Evolutionary conservation across 495 filamentous ascomycete species (phyloP).

Genomic region (Podospora pseudocomata): DNA sequence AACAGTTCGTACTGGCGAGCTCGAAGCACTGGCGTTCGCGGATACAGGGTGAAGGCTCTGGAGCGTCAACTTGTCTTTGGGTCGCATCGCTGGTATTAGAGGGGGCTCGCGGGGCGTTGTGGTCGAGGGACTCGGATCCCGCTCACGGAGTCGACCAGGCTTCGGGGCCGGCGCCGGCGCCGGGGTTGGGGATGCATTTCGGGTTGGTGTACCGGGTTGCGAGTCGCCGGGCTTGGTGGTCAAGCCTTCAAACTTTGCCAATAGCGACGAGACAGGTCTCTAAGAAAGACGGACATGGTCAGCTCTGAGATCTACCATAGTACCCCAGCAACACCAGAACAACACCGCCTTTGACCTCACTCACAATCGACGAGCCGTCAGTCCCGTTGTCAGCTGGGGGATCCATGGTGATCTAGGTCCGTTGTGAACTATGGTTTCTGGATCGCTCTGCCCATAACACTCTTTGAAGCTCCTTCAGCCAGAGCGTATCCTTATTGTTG

Average conservation of each 20-base stretch:
- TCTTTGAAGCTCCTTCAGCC: slow-evolving; percentile 13
- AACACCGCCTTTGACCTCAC: slow-evolving; percentile 16
- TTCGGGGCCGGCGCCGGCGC: slow-evolving; percentile 23
- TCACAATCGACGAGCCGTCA: slow-evolving; percentile 60
- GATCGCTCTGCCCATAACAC: slow-evolving; percentile 34
- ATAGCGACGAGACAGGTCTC: slow-evolving; percentile 85
- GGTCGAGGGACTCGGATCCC: slow-evolving; percentile 48
- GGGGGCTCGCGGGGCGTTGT: slow-evolving; percentile 36
- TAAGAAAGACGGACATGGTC: slow-evolving; percentile 28
- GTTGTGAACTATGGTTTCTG: slow-evolving; percentile 30
- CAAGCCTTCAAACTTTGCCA: slow-evolving; percentile 90
- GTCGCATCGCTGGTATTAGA: slow-evolving; percentile 49
- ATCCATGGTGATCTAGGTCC: slow-evolving; percentile 38
- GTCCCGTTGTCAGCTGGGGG: slow-evolving; percentile 42
- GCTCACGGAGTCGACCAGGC: slow-evolving; percentile 42
- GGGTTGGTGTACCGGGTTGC: slow-evolving; percentile 30
- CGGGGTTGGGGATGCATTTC: slow-evolving; percentile 34
- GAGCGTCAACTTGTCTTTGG: slow-evolving; percentile 32
- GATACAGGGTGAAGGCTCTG: slow-evolving; percentile 23
- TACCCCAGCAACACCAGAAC: neutral
- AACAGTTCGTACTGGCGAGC: slow-evolving; percentile 28
- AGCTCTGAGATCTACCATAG: slow-evolving; percentile 14
- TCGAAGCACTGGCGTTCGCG: slow-evolving; percentile 22
- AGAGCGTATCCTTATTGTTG: neutral
- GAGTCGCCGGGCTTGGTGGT: slow-evolving; percentile 54